Percentiles rank a stretch among this genome's conserved stretches.
These are phyloP conservation scores for Phytophthora syringae DNA, from an alignment of 352 stramenopile species.

Conservation along the genomic window DNA sequence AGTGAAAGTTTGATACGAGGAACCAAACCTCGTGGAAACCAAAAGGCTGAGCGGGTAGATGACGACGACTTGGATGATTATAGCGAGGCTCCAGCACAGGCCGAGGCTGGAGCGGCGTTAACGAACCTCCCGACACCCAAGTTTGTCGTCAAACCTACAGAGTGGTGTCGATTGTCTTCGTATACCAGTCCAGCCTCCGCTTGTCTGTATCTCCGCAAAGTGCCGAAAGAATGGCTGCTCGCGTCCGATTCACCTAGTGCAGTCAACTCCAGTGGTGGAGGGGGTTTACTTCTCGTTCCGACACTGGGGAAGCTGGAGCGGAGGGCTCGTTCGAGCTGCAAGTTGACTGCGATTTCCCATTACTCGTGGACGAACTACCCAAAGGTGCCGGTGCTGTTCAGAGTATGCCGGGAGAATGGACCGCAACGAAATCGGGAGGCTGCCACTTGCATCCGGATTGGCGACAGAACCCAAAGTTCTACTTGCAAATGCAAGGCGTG, in stretches of 20 bases:
- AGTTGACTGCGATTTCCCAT: slow-evolving; percentile 80
- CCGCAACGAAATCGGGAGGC: slow-evolving; percentile 57
- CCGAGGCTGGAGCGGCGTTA: slow-evolving; percentile 2
- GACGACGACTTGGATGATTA: slow-evolving; percentile 33
- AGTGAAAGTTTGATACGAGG: slow-evolving; percentile 31
- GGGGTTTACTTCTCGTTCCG: slow-evolving; percentile 75
- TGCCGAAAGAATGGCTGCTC: slow-evolving; percentile 71
- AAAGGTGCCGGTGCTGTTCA: slow-evolving; percentile 63
- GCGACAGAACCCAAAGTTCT: slow-evolving; percentile 90
- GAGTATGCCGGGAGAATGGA: slow-evolving; percentile 85
- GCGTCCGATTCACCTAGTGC: slow-evolving; percentile 18
- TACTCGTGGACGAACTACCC: slow-evolving; percentile 68
- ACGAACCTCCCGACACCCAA: slow-evolving; percentile 55
- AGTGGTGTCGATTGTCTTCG: slow-evolving; percentile 74
- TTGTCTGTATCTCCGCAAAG: slow-evolving; percentile 70
- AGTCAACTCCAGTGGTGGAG: slow-evolving; percentile 33
- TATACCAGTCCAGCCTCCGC: slow-evolving; percentile 60
- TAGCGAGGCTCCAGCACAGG: slow-evolving; percentile 11
- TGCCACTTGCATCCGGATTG: slow-evolving; percentile 86
- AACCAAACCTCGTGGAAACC: slow-evolving; percentile 19
- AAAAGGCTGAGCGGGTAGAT: slow-evolving; percentile 17
- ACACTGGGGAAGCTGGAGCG: slow-evolving; percentile 72
- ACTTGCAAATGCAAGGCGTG: slow-evolving; percentile 74
- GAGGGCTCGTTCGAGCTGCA: slow-evolving; percentile 89
- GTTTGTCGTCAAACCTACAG: slow-evolving; percentile 75